Percentiles rank a stretch among this genome's conserved stretches.
Conservation (phyloP, 257 asterid species). For the Eucommia ulmoides region DNA sequence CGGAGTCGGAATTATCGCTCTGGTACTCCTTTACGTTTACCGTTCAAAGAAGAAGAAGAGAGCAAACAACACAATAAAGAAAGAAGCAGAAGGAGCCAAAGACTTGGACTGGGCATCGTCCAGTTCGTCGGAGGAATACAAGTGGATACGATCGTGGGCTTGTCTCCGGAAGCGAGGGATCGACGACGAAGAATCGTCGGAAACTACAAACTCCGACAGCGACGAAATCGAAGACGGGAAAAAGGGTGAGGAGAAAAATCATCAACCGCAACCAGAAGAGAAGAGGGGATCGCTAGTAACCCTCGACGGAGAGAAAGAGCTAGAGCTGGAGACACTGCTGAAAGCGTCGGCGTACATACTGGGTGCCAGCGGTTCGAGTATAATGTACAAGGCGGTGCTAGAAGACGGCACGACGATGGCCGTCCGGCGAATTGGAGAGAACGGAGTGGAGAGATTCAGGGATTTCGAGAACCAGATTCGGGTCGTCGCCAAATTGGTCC, state of each 20-base stretch:
- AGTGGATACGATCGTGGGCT: constrained; percentile 70
- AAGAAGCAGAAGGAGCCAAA: constrained; percentile 32
- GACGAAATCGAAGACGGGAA: constrained; percentile 9
- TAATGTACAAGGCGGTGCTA: constrained; percentile 89
- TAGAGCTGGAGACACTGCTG: constrained; percentile 71
- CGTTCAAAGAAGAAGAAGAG: constrained; percentile 42
- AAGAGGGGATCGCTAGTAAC: constrained; percentile 72
- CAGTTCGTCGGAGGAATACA: constrained; percentile 37
- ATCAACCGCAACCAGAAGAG: constrained; percentile 20
- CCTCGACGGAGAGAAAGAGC: constrained; percentile 69
- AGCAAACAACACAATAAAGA: constrained; percentile 12
- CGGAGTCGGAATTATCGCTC: constrained; percentile 40
- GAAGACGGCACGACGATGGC: constrained; percentile 79
- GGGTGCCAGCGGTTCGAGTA: constrained; percentile 89
- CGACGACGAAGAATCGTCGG: constrained; percentile 32
- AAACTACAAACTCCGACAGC: constrained; percentile 27
- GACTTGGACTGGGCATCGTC: constrained; percentile 86
- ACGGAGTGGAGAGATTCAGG: constrained; percentile 67
- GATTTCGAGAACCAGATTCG: constrained; percentile 87
- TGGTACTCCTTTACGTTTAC: constrained; percentile 30
- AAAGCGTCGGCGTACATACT: constrained; percentile 88
- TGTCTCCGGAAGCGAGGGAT: constrained; percentile 43
- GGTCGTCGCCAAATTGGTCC: constrained; percentile 58
- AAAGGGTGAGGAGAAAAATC: constrained; percentile 7
- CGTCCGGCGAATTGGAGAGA: constrained; percentile 81